phyloP scores from a whole-genome alignment of 2,329 filamentous ascomycete genomes.

The Endoconidiophora polonica region DNA sequence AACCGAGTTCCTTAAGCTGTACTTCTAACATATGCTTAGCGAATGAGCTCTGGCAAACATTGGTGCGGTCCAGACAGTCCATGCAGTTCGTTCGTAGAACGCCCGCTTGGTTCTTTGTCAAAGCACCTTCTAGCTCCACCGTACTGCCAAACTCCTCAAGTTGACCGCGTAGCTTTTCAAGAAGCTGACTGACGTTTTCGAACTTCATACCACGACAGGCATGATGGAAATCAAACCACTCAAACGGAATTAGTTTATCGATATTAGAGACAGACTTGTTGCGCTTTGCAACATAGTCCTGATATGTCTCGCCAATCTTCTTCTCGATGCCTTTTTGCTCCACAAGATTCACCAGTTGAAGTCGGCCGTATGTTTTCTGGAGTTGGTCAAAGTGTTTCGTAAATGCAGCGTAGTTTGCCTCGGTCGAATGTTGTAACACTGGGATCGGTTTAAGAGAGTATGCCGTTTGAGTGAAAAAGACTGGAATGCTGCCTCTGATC shows the following conservation, averaged over 20 bases:
- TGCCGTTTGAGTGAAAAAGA: constrained; percentile 90
- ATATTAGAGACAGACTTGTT: constrained; percentile 33
- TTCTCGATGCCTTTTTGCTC: constrained; percentile 76
- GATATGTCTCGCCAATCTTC: constrained; percentile 62
- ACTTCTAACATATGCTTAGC: constrained; percentile 66
- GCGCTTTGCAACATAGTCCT: constrained; percentile 47
- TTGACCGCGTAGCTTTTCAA: constrained; percentile 51
- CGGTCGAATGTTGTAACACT: constrained; percentile 60
- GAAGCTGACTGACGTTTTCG: constrained; percentile 72
- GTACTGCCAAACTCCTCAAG: constrained; percentile 59
- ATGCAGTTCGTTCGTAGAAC: constrained; percentile 93
- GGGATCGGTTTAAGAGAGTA: constrained; percentile 85
- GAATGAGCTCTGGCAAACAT: constrained; percentile 86
- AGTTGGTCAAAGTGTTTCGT: constrained; percentile 62
- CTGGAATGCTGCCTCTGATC: constrained; percentile 73
- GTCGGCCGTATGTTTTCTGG: constrained; percentile 48
- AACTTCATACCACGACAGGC: constrained; percentile 95
- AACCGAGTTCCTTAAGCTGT: constrained; percentile 60
- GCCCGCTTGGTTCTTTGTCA: constrained; percentile 42
- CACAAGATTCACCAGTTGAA: constrained; percentile 71
- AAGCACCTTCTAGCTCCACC: constrained; percentile 30
- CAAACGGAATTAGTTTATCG: constrained; percentile 35
- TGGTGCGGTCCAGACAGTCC: constrained; percentile 93
- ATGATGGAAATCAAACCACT: constrained; percentile 96
- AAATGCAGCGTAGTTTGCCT: constrained; percentile 65